Evolutionary conservation across 1,139 yeast genomes (phyloP).

Genomic region (Pichia sp.): DNA sequence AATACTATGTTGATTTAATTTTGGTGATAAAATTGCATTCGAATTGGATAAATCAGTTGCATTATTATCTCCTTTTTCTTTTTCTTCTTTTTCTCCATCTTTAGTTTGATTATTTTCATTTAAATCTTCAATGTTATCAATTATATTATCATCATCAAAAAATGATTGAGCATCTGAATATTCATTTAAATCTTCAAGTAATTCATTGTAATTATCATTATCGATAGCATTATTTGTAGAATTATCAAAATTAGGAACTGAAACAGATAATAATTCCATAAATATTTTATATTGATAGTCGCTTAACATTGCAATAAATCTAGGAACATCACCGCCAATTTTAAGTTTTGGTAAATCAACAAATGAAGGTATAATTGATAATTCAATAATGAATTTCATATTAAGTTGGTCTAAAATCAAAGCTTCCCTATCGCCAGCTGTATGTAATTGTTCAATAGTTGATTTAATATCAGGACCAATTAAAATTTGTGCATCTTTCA

Average conservation of each 20-base stretch:
- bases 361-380: slow-evolving; percentile 78
- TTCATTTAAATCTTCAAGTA: not conserved
- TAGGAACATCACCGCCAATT: slow-evolving; percentile 77
- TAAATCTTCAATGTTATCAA: not conserved
- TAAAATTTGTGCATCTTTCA: slow-evolving; percentile 83
- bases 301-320: slow-evolving; percentile 62
- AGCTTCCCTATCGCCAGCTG: slow-evolving; percentile 40
- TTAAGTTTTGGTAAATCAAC: slow-evolving; percentile 64
- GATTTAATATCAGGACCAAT: slow-evolving; percentile 79
- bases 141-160: not conserved
- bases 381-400: slow-evolving; percentile 64
- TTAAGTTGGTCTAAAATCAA: slow-evolving; percentile 72
- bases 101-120: not conserved
- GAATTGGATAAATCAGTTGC: slow-evolving; percentile 1
- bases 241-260: slow-evolving; percentile 56
- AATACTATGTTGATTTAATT: slow-evolving; percentile 48
- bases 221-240: slow-evolving; percentile 5
- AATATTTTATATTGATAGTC: slow-evolving; percentile 88
- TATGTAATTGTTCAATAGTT: slow-evolving; percentile 65
- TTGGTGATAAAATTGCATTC: slow-evolving; percentile 2
- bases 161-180: slow-evolving; percentile 5
- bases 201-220: slow-evolving; percentile 1
- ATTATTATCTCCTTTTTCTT: not conserved
- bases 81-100: no score
- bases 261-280: slow-evolving; percentile 63